Conservation (phyloP, 768 basidiomycete species). For the Hirschioporus abietinus region DNA sequence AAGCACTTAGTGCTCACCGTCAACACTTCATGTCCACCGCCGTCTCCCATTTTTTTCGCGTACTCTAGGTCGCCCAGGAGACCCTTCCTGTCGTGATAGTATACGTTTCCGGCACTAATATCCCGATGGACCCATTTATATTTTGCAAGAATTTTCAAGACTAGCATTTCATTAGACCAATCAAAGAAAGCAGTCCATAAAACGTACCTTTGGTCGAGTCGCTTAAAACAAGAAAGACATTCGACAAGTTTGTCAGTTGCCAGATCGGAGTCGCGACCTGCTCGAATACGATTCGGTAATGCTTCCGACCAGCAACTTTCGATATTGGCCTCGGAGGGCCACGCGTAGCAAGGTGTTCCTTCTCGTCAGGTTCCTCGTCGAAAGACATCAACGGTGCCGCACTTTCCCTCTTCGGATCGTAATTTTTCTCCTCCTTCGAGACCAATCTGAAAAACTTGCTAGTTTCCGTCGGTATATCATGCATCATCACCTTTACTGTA, state of each 20-base stretch:
- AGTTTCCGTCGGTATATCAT: not conserved
- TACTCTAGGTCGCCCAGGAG: not conserved
- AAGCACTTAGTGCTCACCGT: not conserved
- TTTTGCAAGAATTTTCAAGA: not conserved
- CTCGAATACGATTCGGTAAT: constrained; percentile 1
- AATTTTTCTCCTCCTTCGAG: not conserved
- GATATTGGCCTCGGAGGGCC: too few relatives aligned
- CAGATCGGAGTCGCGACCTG: not conserved
- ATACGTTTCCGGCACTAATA: constrained; percentile 1
- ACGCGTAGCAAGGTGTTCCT: not conserved
- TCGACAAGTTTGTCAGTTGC: not conserved
- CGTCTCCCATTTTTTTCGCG: not conserved
- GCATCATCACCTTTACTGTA: not conserved
- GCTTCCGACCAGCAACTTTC: not conserved
- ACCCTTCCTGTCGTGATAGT: not conserved
- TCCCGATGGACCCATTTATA: not conserved
- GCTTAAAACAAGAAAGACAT: not conserved
- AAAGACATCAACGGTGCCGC: too few relatives aligned
- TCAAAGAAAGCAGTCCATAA: not conserved
- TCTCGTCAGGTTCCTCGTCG: too few relatives aligned
- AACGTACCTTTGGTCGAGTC: not conserved
- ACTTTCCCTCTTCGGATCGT: not conserved
- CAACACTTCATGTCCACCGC: not conserved
- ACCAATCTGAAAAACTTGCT: not conserved
- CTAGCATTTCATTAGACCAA: not conserved